phyloP scores from a whole-genome alignment of 139 green algal genomes.

The Pycnococcus provasolii region DNA sequence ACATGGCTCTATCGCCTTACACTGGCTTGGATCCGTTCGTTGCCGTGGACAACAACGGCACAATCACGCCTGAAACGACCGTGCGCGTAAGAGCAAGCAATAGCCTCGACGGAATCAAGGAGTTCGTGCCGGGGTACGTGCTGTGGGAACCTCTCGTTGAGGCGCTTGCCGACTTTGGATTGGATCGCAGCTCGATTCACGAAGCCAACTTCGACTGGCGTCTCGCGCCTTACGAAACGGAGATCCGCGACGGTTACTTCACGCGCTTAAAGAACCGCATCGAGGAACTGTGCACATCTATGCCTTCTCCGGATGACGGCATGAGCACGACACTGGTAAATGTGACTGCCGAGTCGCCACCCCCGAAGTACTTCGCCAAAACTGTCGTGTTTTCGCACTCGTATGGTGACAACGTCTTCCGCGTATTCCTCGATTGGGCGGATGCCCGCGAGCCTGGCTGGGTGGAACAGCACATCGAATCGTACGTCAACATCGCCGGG shows the following conservation, averaged over 20 bases:
- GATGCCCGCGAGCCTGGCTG: not conserved
- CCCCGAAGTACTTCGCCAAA: no score
- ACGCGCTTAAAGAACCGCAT: constrained; percentile 7
- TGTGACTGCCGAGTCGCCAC: no score
- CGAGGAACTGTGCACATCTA: not conserved
- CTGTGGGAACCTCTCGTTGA: constrained; percentile 65
- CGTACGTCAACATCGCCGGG: constrained; percentile 22
- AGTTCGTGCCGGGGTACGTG: constrained; percentile 49
- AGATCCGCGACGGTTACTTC: constrained; percentile 19
- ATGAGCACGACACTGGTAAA: no score
- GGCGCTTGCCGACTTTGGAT: constrained; percentile 49
- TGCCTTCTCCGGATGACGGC: no score
- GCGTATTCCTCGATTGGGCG: constrained; percentile 18
- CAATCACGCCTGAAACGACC: constrained; percentile 2
- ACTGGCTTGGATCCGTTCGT: constrained; percentile 42
- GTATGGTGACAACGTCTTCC: constrained; percentile 6
- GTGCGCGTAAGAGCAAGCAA: constrained; percentile 46
- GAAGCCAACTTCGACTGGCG: constrained; percentile 18
- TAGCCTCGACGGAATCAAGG: constrained; percentile 55
- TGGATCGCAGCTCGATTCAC: constrained; percentile 10
- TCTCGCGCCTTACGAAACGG: not conserved
- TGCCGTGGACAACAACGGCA: no score
- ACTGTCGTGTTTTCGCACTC: constrained; percentile 13
- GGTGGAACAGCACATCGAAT: not conserved
- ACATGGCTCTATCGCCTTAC: constrained; percentile 36